Percentiles rank a stretch among this genome's conserved stretches.
phyloP scores from a whole-genome alignment of 441 rosid genomes.

The Biscutella laevigata region DNA sequence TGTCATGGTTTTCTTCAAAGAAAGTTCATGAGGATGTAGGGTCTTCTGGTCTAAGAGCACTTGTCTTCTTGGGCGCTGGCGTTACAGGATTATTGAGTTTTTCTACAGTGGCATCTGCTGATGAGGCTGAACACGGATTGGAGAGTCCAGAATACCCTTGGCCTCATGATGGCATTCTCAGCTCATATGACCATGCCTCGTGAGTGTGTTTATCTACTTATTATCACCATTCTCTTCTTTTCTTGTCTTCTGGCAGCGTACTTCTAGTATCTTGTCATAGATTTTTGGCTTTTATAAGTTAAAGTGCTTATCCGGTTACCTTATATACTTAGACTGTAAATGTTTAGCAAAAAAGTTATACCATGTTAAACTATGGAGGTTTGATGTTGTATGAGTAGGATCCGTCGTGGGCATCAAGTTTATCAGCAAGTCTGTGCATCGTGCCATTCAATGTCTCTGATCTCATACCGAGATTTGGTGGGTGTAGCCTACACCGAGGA shows the following conservation, averaged over 20 bases:
- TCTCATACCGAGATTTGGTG: slow-evolving; percentile 94
- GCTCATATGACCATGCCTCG: slow-evolving; percentile 99
- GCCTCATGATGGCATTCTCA: slow-evolving; percentile 97
- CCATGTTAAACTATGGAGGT: background rate
- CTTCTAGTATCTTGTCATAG: background rate
- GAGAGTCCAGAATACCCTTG: slow-evolving; percentile 85
- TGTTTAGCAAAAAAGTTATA: background rate
- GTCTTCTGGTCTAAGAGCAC: slow-evolving; percentile 43
- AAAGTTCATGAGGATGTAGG: slow-evolving; percentile 54
- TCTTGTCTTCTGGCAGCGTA: background rate
- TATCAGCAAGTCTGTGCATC: slow-evolving; percentile 98
- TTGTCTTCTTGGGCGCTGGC: slow-evolving; percentile 85
- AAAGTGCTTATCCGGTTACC: background rate
- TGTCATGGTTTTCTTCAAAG: slow-evolving; percentile 51
- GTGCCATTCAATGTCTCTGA: slow-evolving; percentile 95
- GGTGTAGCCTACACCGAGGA: slow-evolving; percentile 99
- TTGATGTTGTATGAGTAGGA: slow-evolving; percentile 45
- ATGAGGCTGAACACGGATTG: slow-evolving; percentile 98
- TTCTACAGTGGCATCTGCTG: slow-evolving; percentile 81
- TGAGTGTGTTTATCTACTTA: slow-evolving; percentile 39
- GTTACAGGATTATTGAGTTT: slow-evolving; percentile 74
- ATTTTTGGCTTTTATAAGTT: background rate
- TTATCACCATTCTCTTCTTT: background rate
- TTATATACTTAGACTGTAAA: background rate
- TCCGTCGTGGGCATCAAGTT: slow-evolving; percentile 99